phyloP scores from a whole-genome alignment of 495 filamentous ascomycete genomes.

The Hypoxylon cercidicola region DNA sequence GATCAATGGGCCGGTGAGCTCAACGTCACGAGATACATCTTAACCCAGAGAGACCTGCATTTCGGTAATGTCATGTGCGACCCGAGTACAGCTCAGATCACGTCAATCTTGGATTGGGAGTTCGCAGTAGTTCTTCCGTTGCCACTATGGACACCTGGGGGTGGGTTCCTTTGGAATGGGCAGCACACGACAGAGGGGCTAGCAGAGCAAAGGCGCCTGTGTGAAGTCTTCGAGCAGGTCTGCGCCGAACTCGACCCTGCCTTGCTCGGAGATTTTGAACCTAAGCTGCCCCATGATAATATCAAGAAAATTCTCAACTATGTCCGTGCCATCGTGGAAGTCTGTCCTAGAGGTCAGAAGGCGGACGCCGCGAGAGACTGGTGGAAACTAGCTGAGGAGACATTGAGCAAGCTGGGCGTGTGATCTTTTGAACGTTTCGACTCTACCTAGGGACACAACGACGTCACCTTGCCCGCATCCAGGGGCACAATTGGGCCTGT shows the following conservation, averaged over 20 bases:
- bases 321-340: constrained; percentile 38
- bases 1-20: constrained; percentile 25
- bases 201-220: constrained; percentile 39
- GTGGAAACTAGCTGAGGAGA: not conserved
- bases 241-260: not conserved
- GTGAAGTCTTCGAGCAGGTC: constrained; percentile 1
- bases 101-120: constrained; percentile 54
- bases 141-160: constrained; percentile 45
- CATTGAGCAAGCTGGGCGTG: not conserved
- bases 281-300: not conserved
- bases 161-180: constrained; percentile 46
- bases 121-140: constrained; percentile 49
- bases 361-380: not conserved
- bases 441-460: no score
- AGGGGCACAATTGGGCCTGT: no score
- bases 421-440: not conserved
- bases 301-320: constrained; percentile 15
- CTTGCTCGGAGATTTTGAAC: not conserved
- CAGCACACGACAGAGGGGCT: constrained; percentile 31
- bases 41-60: constrained; percentile 54
- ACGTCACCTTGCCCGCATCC: no score
- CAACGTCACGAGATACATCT: constrained; percentile 35
- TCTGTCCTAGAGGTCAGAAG: constrained; percentile 1
- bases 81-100: constrained; percentile 38
- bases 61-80: constrained; percentile 53